Evolutionary conservation across 2,329 filamentous ascomycete species (phyloP).

Genomic region (Chrysoporthe deuterocubensis): DNA sequence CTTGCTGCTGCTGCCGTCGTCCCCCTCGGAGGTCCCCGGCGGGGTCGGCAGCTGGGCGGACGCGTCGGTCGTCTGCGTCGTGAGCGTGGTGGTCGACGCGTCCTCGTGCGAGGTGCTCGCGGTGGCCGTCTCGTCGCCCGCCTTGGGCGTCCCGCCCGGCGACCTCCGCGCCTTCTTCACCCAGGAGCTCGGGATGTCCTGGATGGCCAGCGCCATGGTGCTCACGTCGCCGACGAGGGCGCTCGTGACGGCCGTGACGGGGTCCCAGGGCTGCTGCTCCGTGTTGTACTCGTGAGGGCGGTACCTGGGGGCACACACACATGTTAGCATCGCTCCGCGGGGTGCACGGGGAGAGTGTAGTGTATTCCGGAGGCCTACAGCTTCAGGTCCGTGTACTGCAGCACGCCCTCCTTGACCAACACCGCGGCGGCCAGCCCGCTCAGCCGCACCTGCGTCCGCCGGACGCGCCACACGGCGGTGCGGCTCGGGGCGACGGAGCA

Average conservation of each 20-base stretch:
- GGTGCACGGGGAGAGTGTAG: no score
- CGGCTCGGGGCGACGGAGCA: slow-evolving; percentile 71
- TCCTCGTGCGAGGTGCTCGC: slow-evolving; percentile 15
- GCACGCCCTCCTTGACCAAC: slow-evolving; percentile 64
- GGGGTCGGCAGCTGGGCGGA: slow-evolving; percentile 6
- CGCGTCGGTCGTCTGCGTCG: slow-evolving; percentile 18
- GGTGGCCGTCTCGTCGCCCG: slow-evolving; percentile 15
- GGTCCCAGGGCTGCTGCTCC: slow-evolving; percentile 78
- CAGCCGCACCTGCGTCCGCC: slow-evolving; percentile 67
- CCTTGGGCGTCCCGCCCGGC: not conserved
- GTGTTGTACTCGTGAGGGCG: slow-evolving; percentile 71
- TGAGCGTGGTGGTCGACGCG: slow-evolving; percentile 14
- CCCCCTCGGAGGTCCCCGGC: not conserved
- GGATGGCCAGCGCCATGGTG: slow-evolving; percentile 79
- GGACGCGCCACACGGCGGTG: slow-evolving; percentile 76
- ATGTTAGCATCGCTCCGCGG: slow-evolving; percentile 22
- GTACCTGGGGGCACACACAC: slow-evolving; percentile 44
- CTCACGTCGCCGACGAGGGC: slow-evolving; percentile 84
- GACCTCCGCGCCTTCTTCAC: slow-evolving; percentile 45
- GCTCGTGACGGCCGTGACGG: slow-evolving; percentile 75
- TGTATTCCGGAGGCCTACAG: slow-evolving; percentile 54
- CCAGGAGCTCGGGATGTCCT: slow-evolving; percentile 68
- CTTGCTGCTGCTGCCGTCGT: not conserved
- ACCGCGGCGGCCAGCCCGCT: slow-evolving; percentile 75
- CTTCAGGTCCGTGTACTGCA: slow-evolving; percentile 74